phyloP scores from a whole-genome alignment of 805 yeast species.

The Myxozyma neotropica region DNA sequence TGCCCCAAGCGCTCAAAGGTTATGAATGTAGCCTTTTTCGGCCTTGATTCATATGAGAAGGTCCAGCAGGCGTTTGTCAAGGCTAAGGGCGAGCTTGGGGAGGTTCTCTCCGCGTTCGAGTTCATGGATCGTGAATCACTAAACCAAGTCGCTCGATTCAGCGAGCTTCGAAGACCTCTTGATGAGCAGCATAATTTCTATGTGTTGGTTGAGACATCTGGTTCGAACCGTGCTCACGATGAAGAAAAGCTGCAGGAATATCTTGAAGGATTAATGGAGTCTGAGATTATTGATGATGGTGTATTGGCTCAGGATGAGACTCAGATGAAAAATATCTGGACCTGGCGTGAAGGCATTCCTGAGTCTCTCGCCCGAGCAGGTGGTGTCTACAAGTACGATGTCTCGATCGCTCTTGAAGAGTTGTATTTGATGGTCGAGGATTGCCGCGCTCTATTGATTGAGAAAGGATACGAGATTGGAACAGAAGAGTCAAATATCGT shows the following conservation, averaged over 20 bases:
- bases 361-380: slow-evolving; percentile 85
- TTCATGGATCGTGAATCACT: slow-evolving; percentile 83
- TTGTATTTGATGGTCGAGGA: slow-evolving; percentile 83
- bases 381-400: slow-evolving; percentile 97
- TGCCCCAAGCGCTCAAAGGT: slow-evolving; percentile 89
- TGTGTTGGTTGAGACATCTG: slow-evolving; percentile 92
- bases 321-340: slow-evolving; percentile 81
- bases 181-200: slow-evolving; percentile 75
- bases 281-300: slow-evolving; percentile 85
- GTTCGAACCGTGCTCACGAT: slow-evolving; percentile 91
- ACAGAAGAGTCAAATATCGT: slow-evolving; percentile 55
- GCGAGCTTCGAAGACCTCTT: slow-evolving; percentile 68
- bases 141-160: slow-evolving; percentile 60
- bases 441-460: slow-evolving; percentile 61
- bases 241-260: slow-evolving; percentile 85
- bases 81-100: slow-evolving; percentile 78
- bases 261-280: slow-evolving; percentile 81
- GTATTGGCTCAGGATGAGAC: slow-evolving; percentile 94
- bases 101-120: slow-evolving; percentile 89
- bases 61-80: slow-evolving; percentile 79
- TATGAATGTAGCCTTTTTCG: slow-evolving; percentile 85
- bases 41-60: slow-evolving; percentile 76
- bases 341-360: slow-evolving; percentile 93
- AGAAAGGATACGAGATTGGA: slow-evolving; percentile 61
- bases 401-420: slow-evolving; percentile 80